These are phyloP conservation scores for Ustilago curta DNA, from an alignment of 1,284 basidiomycete genomes.

Conservation along the genomic window DNA sequence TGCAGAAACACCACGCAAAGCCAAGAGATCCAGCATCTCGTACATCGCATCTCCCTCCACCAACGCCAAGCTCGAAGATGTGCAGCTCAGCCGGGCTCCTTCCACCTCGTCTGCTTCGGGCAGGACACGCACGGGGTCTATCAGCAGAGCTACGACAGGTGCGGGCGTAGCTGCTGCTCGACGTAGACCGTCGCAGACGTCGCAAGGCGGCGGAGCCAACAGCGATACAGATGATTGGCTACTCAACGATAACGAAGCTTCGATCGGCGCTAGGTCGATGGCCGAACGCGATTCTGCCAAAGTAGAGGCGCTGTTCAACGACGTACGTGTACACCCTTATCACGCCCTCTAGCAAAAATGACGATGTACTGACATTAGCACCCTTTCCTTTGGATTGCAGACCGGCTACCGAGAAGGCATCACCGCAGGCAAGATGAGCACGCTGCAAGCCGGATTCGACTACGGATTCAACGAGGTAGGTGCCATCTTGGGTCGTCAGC, in stretches of 20 bases:
- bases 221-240: conserved; percentile 55
- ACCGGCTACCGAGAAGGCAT: conserved; percentile 88
- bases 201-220: background rate
- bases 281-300: conserved; percentile 48
- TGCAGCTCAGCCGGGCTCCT: conserved; percentile 5
- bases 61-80: conserved; percentile 12
- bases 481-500: conserved; percentile 78
- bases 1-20: conserved; percentile 27
- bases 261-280: conserved; percentile 30
- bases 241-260: conserved; percentile 43
- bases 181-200: conserved; percentile 22
- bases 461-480: conserved; percentile 79
- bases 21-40: conserved; percentile 37
- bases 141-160: conserved; percentile 15
- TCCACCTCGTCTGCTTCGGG: conserved; percentile 20
- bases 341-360: background rate
- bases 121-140: conserved; percentile 23
- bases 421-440: conserved; percentile 82
- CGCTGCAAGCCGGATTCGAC: conserved; percentile 84
- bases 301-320: conserved; percentile 50
- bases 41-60: conserved; percentile 47
- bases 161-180: no score
- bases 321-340: conserved; percentile 36
- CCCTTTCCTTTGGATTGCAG: conserved; percentile 72
- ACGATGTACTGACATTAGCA: background rate